Evolutionary conservation across 345 rosid genomes (phyloP), one percentile per base, ranked within the genome.

Genomic region (Linum trigynum): DNA sequence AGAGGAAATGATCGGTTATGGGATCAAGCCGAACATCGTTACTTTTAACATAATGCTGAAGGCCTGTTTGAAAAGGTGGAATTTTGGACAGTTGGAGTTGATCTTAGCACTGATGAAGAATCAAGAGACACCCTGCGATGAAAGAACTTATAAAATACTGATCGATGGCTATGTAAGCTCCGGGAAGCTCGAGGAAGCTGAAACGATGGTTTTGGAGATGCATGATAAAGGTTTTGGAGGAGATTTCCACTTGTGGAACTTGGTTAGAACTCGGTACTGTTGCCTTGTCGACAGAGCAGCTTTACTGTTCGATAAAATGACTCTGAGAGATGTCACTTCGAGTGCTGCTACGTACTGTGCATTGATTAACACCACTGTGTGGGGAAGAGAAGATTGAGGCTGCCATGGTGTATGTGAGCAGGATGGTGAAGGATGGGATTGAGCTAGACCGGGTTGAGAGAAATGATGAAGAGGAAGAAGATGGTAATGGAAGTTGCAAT

Each of bases 11-110:
- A 6, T 65, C 12, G 55, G 36, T 10, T 71, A 70, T 53, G 78
- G 84, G 63, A 45, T 76, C 56, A 78, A 77, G 61, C 83, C 82
- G 7, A 81, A 79, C 39, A 66, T 79, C 32, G 68, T 76, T 63
- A 78, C 86, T 7, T 81, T 71, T 65, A 84, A 82, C 62, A 69
- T 67, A 0, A 67, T 82, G 77, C 65, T 81, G 4, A 78, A 76
- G 66, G 72, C 76, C 67, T 86, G 86, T 76, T 73, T 73, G 7
- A 84, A 74, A 69, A 82, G 84, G 76, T 79, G 87, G 89, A 57
- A 73, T 41, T 84, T 86, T 60, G 67, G 37, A 40, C 87, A 84
- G 72, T 23, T 23, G 32, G 32, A 1, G 32, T 23, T 65, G 68
- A 63, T 83, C 38, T 73, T 81, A 23, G 62, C 39, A 56, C 64